Base-by-base conservation (phyloP, 106 monocot species). In the Allium cepa region DNA sequence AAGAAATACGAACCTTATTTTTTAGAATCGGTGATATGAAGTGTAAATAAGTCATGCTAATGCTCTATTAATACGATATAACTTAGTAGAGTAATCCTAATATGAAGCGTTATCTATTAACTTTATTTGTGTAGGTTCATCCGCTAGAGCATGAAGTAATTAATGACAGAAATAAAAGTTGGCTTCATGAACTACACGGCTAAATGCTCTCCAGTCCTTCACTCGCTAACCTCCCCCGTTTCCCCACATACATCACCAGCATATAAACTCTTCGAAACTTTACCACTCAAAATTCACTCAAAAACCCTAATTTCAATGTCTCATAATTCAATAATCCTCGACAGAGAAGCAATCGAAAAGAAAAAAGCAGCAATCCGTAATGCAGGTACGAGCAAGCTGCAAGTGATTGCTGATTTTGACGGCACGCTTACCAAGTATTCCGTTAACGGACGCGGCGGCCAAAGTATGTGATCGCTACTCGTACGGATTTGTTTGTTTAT, bases 371-470 rank as follows among this genome's bases (percentile, higher is more conserved):
- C 80, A 8, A 83, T 92, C 46, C 82, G 84, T 1, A 16, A 53
- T 8, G 77, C 73, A 28, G 88, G 92, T 7, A 11, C 78, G 7
- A 50, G 36, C 48, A 88, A 92, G 62, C 82, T 66, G 74, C 53
- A 91, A 82, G 84, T 91, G 49, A 91, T 87, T 70, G 87, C 91
- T 9, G 91, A 91, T 69, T 91, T 91, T 67, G 91, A 87, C 57
- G 84, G 87, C 7, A 87, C 87, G 13, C 84, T 84, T 7, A 87
- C 91, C 11, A 77, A 77, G 79, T 91, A 85, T 56, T 87, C 84
- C 84, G 66, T 74, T 56, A 70, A 82, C 53, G 91, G 91, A n/a
- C 18, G 67, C 66, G 84, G 91, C 18, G 91, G 91, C 18, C 91
- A 87, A 76, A 84, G 87, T 91, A 78, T 47, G 81, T 62, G 13